phyloP scores from a whole-genome alignment of 148 eudicot genomes.

The Vaccinium vitisidaea region DNA sequence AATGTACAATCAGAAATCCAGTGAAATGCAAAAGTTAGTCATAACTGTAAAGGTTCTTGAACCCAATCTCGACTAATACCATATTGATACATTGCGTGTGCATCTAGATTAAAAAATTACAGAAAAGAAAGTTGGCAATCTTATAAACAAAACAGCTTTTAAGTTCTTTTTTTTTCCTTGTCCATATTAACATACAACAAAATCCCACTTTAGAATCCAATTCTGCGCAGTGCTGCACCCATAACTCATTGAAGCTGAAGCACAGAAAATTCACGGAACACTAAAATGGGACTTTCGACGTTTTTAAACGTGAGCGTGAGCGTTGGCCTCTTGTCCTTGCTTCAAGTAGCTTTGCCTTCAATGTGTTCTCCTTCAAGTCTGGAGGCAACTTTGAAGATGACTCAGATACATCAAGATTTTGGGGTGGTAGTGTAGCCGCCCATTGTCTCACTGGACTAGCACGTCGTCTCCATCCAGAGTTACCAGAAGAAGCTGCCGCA shows the following conservation, averaged over 20 bases:
- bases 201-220: background rate
- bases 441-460: slow-evolving; percentile 72
- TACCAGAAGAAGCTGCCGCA: slow-evolving; percentile 29
- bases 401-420: slow-evolving; percentile 40
- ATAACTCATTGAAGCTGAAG: slow-evolving; percentile 2
- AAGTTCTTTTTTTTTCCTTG: slow-evolving; percentile 5
- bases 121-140: background rate
- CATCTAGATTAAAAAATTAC: background rate
- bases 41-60: background rate
- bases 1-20: background rate
- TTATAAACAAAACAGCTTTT: background rate
- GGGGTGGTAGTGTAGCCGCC: slow-evolving; percentile 51
- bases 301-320: slow-evolving; percentile 68
- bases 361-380: slow-evolving; percentile 48
- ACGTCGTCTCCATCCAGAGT: slow-evolving; percentile 36
- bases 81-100: background rate
- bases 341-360: slow-evolving; percentile 80
- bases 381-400: slow-evolving; percentile 50
- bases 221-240: background rate
- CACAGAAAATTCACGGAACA: slow-evolving; percentile 3
- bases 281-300: slow-evolving; percentile 43
- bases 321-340: slow-evolving; percentile 75
- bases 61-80: background rate
- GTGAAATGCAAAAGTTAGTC: background rate
- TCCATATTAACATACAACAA: slow-evolving; percentile 17